phyloP scores from a whole-genome alignment of 768 basidiomycete genomes.

The Xerocomus potaroensis region DNA sequence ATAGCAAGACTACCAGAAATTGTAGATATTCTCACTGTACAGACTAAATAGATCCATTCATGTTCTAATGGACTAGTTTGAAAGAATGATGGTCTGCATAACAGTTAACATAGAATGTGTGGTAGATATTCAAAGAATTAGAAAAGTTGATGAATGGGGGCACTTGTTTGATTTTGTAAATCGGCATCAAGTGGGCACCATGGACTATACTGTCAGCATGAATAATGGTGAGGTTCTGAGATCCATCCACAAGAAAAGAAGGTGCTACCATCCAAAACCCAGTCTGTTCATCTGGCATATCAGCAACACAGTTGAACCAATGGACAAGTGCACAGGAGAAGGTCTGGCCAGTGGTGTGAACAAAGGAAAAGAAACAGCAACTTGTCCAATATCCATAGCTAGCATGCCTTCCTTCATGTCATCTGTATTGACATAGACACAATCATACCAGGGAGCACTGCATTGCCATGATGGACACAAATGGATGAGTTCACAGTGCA shows the following conservation, averaged over 20 bases:
- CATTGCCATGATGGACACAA: conserved; percentile 19
- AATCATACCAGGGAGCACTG: conserved; percentile 12
- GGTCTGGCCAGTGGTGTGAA: neutral
- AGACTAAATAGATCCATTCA: too few relatives aligned
- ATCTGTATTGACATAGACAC: conserved; percentile 19
- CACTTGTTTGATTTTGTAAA: too few relatives aligned
- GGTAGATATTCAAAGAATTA: neutral
- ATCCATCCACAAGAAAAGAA: too few relatives aligned
- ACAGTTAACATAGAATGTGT: neutral
- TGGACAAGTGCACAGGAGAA: conserved; percentile 19
- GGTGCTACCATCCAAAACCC: conserved; percentile 30
- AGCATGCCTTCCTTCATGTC: conserved; percentile 9
- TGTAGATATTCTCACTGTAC: too few relatives aligned
- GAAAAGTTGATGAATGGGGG: neutral
- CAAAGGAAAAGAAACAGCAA: conserved; percentile 5
- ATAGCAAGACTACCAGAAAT: too few relatives aligned
- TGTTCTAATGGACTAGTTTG: too few relatives aligned
- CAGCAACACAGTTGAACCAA: conserved; percentile 18
- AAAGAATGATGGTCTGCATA: neutral
- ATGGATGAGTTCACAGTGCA: conserved; percentile 26
- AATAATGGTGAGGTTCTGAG: neutral
- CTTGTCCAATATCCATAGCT: neutral
- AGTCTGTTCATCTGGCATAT: conserved; percentile 22
- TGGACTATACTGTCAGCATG: neutral
- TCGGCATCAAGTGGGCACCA: neutral